Evolutionary conservation across 2,329 filamentous ascomycete species (phyloP), one percentile per base, ranked within the genome.

Genomic region (Zasmidium citrigriseum): DNA sequence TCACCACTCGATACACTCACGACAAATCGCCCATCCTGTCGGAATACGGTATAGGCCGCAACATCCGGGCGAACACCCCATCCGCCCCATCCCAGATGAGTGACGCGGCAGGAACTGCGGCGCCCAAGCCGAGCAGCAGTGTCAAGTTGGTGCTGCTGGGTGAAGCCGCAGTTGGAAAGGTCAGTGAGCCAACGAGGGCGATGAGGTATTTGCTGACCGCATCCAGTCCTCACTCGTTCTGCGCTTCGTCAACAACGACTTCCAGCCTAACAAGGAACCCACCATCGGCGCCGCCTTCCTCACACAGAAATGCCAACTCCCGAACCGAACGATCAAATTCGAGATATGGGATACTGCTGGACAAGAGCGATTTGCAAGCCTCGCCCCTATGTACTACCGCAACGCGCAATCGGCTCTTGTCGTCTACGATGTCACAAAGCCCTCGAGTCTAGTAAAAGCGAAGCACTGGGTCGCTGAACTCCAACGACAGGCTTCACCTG

Each of bases 351-450:
- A 99, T 81, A 98, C 93, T 16, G 93, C 95, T 46, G 93, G 93
- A 73, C 93, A 99, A 78, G 93, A 99, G 81, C 91, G 93, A 64
- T 99, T 98, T 74, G 93, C 93, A 69, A 96, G 90, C 52, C 86
- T 98, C 61, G 95, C 95, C 53, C 95, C 93, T 70, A 98, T 98
- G 95, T 99, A 99, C 84, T 98, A 98, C 82, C 92, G 93, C 78
- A 98, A 99, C 75, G 95, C 95, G 52, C 93, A 98, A 80, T 92
- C 93, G 64, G 95, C 95, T 14, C 89, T 99, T 67, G 93, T 99
- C 62, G 93, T 98, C 74, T 99, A 98, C 85, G 93, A 99, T 75
- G 88, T 99, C 70, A 99, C 95, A 63, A 98, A 98, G 78, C 90
- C 93, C 46, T 95, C 91, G 51, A 96, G 92, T 49, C 87, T 99